These are phyloP conservation scores for Metarhizium sp. DNA, from an alignment of 2,329 filamentous ascomycete genomes.

Conservation along the genomic window DNA sequence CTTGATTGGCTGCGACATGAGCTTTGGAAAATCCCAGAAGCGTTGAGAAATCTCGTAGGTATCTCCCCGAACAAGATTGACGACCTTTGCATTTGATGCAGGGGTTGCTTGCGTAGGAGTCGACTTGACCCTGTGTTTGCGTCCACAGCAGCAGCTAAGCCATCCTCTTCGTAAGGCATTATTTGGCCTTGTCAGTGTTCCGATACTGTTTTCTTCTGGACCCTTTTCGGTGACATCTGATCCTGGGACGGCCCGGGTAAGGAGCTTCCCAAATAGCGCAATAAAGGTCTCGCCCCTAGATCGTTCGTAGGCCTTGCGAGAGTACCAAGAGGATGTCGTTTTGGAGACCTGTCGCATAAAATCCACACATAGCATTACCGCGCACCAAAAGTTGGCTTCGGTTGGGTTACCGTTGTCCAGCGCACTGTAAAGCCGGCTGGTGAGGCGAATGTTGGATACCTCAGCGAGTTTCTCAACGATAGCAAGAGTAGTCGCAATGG, in stretches of 20 bases:
- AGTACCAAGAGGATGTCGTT: slow-evolving; percentile 58
- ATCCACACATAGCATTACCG: slow-evolving; percentile 26
- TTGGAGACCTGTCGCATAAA: slow-evolving; percentile 23
- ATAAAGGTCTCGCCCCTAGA: slow-evolving; percentile 60
- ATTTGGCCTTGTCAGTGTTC: background rate
- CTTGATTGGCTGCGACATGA: slow-evolving; percentile 68
- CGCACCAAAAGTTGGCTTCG: slow-evolving; percentile 26
- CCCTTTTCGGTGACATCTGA: slow-evolving; percentile 28
- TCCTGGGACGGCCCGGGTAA: slow-evolving; percentile 27
- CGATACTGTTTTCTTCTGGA: slow-evolving; percentile 10
- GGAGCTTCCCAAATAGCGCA: slow-evolving; percentile 26
- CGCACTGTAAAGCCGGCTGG: slow-evolving; percentile 25
- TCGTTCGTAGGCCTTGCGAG: slow-evolving; percentile 74
- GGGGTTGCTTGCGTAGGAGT: slow-evolving; percentile 30
- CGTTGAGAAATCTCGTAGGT: slow-evolving; percentile 74
- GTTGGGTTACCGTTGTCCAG: slow-evolving; percentile 19
- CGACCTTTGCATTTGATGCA: slow-evolving; percentile 81
- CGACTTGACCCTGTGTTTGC: slow-evolving; percentile 7
- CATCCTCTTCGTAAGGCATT: slow-evolving; percentile 10
- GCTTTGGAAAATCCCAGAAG: slow-evolving; percentile 78
- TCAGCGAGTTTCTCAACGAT: slow-evolving; percentile 38
- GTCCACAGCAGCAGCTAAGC: slow-evolving; percentile 11
- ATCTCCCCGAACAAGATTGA: slow-evolving; percentile 77
- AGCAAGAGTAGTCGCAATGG: slow-evolving; percentile 56
- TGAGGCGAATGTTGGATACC: slow-evolving; percentile 28